Evolutionary conservation across 495 filamentous ascomycete species (phyloP), one percentile per base, ranked within the genome.

Genomic region (Mycothermus thermophilus): DNA sequence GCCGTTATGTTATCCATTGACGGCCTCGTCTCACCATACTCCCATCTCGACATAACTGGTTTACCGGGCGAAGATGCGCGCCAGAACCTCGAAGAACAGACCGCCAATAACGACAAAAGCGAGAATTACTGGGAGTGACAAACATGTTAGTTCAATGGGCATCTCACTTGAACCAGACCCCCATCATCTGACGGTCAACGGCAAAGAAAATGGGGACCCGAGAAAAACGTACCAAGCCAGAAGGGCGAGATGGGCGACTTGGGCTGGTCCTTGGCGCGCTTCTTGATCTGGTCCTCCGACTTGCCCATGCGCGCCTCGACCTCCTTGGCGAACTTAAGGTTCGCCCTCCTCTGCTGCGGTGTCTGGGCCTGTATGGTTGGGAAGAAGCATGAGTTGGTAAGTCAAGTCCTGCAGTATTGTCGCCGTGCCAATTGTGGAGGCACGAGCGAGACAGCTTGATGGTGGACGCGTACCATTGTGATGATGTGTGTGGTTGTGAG

Each of bases 321-420:
- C 24, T 75, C 67, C 52, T 81, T 80, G 25, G 74, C 78, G 58
- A 80, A 97, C 45, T 77, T 78, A 38, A 77, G 76, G 62, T 96
- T 96, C 24, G 82, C 80, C 50, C 74, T 75, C 44, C 87, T 80
- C 66, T 96, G 92, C 57, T 86, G 74, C 19, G 84, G 87, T 41
- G 90, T 97, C 79, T 97, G 90, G 18, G 80, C 80, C 87, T 97
- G 37, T 12, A n/a, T n/a, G n/a, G n/a, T n/a, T n/a, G n/a, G n/a
- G n/a, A n/a, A n/a, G n/a, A n/a, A n/a, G n/a, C n/a, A n/a, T n/a
- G n/a, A n/a, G n/a, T n/a, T n/a, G n/a, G n/a, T n/a, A n/a, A n/a
- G n/a, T n/a, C n/a, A n/a, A n/a, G n/a, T n/a, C n/a, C n/a, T n/a
- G n/a, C n/a, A n/a, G n/a, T n/a, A n/a, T n/a, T n/a, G n/a, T n/a